Base-by-base conservation (phyloP, 2,329 filamentous ascomycete genomes). In the Ciborinia camelliae region DNA sequence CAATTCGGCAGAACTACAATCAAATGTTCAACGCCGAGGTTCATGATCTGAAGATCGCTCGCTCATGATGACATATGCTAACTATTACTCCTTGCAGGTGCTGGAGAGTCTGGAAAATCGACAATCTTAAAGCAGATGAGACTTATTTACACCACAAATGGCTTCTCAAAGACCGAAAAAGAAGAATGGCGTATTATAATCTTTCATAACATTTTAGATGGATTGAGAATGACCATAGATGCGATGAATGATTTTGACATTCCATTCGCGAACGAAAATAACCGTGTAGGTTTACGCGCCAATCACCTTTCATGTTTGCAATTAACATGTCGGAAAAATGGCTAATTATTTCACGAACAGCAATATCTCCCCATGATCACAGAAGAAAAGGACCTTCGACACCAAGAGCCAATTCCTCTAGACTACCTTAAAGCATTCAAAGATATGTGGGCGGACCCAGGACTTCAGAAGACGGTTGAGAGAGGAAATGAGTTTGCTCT, bases 51-150 rank as follows among this genome's bases (percentile, higher is more conserved):
- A 23, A 18, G 20, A 47, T 61, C 4, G 39, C 5, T 43, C 20
- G 14, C 20, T 20, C 7, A n/a, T 9, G 15, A 47, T 54, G 18
- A 4, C 43, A 26, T 59, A n/a, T 52, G 63, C 69, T 73, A 69
- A 72, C 60, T n/a, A 50, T 50, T 26, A 26, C 55, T 47, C 32
- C n/a, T 48, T 59, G 61, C 48, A 97, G 93, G 94, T 77, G 94
- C 94, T 73, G 94, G 94, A 75, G 94, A 98, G 79, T 95, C 90
- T 66, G 91, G 94, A 70, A 98, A 98, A 79, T 97, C 94, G 10
- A 98, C 94, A 1, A 93, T 98, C 66, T 86, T 98, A 70, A 98
- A 98, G 81, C 94, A 98, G 82, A 98, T 99, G 95, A 94, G 94
- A 77, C 88, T 99, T 78, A 97, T 99, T 72, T 95, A 98, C 77